Evolutionary conservation across 2,329 filamentous ascomycete species (phyloP).

Genomic region (Phialophora macrospora): DNA sequence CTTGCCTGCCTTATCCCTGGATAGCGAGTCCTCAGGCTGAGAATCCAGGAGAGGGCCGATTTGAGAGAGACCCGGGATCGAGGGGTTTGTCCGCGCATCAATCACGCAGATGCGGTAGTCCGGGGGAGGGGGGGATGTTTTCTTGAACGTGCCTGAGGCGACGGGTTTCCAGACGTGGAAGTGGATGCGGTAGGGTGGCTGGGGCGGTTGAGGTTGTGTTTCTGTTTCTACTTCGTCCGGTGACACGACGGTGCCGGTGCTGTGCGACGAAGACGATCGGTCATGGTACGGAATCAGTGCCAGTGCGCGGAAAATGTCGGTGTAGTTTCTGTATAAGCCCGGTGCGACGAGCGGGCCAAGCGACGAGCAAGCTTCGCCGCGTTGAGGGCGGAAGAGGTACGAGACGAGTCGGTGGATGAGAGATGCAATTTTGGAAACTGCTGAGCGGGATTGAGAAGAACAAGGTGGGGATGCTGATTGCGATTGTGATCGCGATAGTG

Average conservation of each 20-base stretch:
- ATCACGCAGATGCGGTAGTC: conserved; percentile 86
- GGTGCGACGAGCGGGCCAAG: conserved; percentile 65
- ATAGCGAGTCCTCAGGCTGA: conserved; percentile 70
- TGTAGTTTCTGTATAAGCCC: conserved; percentile 69
- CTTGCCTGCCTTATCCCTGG: conserved; percentile 50
- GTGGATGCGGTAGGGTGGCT: conserved; percentile 69
- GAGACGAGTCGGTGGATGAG: conserved; percentile 63
- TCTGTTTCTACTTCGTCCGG: conserved; percentile 31
- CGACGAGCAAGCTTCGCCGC: conserved; percentile 34
- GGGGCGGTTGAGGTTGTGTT: conserved; percentile 23
- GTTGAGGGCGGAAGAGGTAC: conserved; percentile 45
- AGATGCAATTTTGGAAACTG: conserved; percentile 18
- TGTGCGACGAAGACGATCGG: conserved; percentile 50
- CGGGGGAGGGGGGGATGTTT: conserved; percentile 75
- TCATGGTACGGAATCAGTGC: conserved; percentile 74
- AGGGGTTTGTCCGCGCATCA: conserved; percentile 69
- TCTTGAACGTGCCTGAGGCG: conserved; percentile 67
- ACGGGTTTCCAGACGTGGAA: conserved; percentile 83
- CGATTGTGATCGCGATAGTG: background rate
- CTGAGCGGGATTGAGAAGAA: conserved; percentile 7
- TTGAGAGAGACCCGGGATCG: conserved; percentile 74
- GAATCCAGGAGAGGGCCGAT: conserved; percentile 72
- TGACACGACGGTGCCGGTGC: background rate
- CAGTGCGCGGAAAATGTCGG: conserved; percentile 75
- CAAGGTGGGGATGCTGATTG: background rate